Evolutionary conservation across 1,284 basidiomycete species (phyloP).

Genomic region (Apiotrichum porosum): DNA sequence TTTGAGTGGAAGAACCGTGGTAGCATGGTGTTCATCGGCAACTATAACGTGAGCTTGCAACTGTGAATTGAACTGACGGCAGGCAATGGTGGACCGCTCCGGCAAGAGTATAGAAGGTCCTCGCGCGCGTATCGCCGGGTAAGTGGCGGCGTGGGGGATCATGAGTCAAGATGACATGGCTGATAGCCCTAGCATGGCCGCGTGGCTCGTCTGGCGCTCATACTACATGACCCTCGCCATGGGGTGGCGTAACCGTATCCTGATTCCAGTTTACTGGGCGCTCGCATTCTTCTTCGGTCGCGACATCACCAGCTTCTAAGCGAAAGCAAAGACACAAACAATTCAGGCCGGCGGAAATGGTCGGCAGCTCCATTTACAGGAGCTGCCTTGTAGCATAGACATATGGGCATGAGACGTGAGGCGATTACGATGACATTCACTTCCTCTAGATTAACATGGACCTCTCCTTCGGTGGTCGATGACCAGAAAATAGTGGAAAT

Average conservation of each 20-base stretch:
- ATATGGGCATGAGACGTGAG: too few relatives aligned
- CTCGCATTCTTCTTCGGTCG: conserved; percentile 65
- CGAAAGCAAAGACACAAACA: too few relatives aligned
- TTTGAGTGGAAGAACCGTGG: conserved; percentile 70
- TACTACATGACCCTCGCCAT: conserved; percentile 60
- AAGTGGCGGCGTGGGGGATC: too few relatives aligned
- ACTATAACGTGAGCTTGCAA: conserved; percentile 56
- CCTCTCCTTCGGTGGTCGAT: too few relatives aligned
- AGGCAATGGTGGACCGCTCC: conserved; percentile 72
- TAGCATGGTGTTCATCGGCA: conserved; percentile 73
- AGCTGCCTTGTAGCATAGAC: too few relatives aligned
- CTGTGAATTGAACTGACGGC: not conserved
- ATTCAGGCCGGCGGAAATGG: too few relatives aligned
- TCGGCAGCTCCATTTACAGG: too few relatives aligned
- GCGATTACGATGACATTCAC: too few relatives aligned
- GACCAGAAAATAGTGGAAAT: too few relatives aligned
- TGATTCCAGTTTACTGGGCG: conserved; percentile 61
- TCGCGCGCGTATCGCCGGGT: conserved; percentile 62
- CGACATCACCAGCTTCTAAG: conserved; percentile 71
- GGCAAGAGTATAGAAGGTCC: conserved; percentile 55
- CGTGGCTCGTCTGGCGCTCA: conserved; percentile 49
- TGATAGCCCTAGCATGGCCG: conserved; percentile 18
- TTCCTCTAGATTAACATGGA: too few relatives aligned
- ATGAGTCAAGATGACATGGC: too few relatives aligned
- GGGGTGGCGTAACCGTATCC: conserved; percentile 67